Base-by-base conservation (phyloP, 2,329 filamentous ascomycete genomes). In the Beauveria sp. region DNA sequence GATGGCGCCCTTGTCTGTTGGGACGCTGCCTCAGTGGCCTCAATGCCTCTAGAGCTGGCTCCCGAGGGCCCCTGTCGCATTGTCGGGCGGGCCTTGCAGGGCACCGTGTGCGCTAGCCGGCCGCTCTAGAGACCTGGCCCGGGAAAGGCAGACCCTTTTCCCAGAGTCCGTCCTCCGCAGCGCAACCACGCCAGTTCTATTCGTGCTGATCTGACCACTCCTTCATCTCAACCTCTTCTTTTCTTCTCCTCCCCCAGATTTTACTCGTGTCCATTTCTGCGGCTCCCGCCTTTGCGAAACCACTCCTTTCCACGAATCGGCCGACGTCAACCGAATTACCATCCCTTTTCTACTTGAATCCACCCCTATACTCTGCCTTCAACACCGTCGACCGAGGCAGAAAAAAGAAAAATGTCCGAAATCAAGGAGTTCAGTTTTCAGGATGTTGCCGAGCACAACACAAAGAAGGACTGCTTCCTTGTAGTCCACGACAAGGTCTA, bases 401-500 rank as follows among this genome's bases (percentile, higher is more conserved):
- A 30, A 34, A 54, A 69, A 69, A 30, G 47, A 70, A 69, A 65
- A 65, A 74, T 74, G 69, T 71, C 72, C 51, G 58, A 62, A 52
- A 47, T 52, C 62, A 67, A 72, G 66, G 79, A 84, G 71, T 84
- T 87, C 79, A 94, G 89, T 70, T 90, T 86, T 79, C 81, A 88
- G 71, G 90, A 96, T 76, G 85, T 96, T 77, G 82, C 89, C 65
- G 85, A 86, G 78, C 91, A 96, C 84, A 90, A 88, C 80, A 87
- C 84, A 77, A 97, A 97, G 87, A 96, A 92, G 84, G 92, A 97
- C 76, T 80, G 96, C 66, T 96, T 84, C 80, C 75, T 97, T 71
- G 88, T 97, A 66, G 86, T 99, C 70, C 91, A 97, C 80, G 92
- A 96, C 78, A 96, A 96, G 82, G 87, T 99, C 80, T 99, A 97